Conservation (phyloP, 768 basidiomycete species). For the Cystofilobasidium bisporidii region DNA sequence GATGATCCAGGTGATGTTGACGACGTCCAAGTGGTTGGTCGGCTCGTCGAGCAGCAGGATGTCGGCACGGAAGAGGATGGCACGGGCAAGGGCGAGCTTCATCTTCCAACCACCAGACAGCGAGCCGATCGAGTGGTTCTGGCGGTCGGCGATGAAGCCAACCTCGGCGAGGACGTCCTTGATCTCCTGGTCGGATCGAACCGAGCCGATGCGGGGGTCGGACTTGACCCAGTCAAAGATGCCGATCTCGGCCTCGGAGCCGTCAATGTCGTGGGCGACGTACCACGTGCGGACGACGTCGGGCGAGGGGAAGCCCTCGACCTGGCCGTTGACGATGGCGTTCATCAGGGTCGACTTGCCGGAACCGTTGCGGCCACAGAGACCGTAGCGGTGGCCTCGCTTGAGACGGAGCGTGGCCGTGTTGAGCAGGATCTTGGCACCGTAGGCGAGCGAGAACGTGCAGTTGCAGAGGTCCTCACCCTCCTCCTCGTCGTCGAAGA, state of each 20-base stretch:
- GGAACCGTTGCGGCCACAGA: slow-evolving; percentile 97
- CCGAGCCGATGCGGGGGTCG: slow-evolving; percentile 71
- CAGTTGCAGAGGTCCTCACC: slow-evolving; percentile 98
- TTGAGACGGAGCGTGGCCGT: slow-evolving; percentile 93
- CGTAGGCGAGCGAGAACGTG: slow-evolving; percentile 96
- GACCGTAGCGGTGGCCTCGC: slow-evolving; percentile 96
- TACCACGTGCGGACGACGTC: slow-evolving; percentile 98
- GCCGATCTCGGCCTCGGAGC: slow-evolving; percentile 81
- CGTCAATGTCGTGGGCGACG: slow-evolving; percentile 98
- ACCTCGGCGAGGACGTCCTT: slow-evolving; percentile 76
- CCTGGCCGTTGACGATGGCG: slow-evolving; percentile 51
- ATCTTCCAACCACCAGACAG: slow-evolving; percentile 99
- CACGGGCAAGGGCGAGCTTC: slow-evolving; percentile 94
- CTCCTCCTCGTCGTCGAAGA: slow-evolving; percentile 81
- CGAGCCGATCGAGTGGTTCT: slow-evolving; percentile 72
- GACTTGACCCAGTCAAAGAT: slow-evolving; percentile 76
- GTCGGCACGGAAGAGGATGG: slow-evolving; percentile 96
- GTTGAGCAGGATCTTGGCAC: slow-evolving; percentile 96
- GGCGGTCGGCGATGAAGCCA: slow-evolving; percentile 82
- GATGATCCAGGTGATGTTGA: slow-evolving; percentile 97
- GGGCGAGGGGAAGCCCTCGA: slow-evolving; percentile 96
- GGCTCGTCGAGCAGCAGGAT: slow-evolving; percentile 94
- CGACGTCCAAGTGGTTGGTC: slow-evolving; percentile 76
- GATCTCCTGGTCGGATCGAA: slow-evolving; percentile 52
- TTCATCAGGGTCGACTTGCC: slow-evolving; percentile 55